A percentile compares a stretch with the other conserved stretches of the same genome.
Evolutionary conservation across 192 early-diverging fungal species (phyloP).

Genomic region (Podochytrium sp.): DNA sequence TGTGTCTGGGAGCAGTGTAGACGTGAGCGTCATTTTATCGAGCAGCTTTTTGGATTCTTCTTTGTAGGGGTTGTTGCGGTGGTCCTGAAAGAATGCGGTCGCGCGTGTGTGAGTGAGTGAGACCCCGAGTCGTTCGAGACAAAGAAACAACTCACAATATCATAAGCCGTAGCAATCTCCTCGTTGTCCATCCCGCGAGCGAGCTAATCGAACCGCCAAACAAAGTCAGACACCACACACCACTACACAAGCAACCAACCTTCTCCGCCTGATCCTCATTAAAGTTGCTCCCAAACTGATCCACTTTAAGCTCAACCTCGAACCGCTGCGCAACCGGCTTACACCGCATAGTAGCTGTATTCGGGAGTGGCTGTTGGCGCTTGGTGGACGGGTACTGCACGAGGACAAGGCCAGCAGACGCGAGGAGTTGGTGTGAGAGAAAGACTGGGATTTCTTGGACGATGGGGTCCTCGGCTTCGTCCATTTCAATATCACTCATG

Average conservation of each 20-base stretch:
- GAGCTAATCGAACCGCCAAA: constrained; percentile 1
- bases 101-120: neutral
- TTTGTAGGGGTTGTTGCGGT: neutral
- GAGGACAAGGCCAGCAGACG: constrained; percentile 69
- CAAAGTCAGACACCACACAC: no score
- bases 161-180: constrained; percentile 62
- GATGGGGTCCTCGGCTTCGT: constrained; percentile 30
- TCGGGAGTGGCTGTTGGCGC: constrained; percentile 23
- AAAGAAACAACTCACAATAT: constrained; percentile 17
- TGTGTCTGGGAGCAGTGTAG: constrained; percentile 73
- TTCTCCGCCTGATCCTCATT: constrained; percentile 76
- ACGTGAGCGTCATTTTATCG: constrained; percentile 80
- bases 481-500: neutral
- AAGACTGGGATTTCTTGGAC: constrained; percentile 77
- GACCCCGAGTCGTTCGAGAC: constrained; percentile 26
- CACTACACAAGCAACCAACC: constrained; percentile 36
- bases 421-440: constrained; percentile 63
- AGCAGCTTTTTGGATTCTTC: constrained; percentile 57
- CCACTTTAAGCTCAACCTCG: constrained; percentile 83
- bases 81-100: neutral
- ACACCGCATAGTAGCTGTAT: constrained; percentile 69
- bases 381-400: constrained; percentile 78
- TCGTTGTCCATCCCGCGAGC: constrained; percentile 77
- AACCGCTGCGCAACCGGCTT: constrained; percentile 84
- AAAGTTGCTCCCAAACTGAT: constrained; percentile 75